A percentile compares a stretch with the other conserved stretches of the same genome.
Conservation (phyloP, 306 rosid species). For the Herpetospermum pedunculosum region DNA sequence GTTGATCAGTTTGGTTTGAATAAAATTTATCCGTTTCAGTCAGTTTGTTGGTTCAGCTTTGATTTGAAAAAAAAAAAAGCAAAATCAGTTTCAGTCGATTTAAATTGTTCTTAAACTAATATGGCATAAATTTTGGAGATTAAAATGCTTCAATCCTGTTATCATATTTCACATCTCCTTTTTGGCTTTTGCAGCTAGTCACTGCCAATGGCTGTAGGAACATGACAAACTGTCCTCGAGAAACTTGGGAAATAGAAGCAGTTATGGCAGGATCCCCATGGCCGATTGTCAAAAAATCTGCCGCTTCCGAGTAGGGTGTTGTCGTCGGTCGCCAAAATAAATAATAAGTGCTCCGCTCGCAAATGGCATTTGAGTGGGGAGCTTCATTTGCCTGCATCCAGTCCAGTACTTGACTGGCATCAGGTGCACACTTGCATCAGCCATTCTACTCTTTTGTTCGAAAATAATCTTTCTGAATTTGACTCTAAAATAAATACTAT, state of each 20-base stretch:
- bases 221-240: slow-evolving; percentile 70
- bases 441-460: no score
- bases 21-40: neutral
- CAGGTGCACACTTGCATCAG: no score
- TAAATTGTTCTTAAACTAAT: no score
- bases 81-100: no score
- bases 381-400: neutral
- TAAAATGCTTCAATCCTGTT: no score
- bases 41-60: no score
- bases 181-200: slow-evolving; percentile 38
- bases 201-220: slow-evolving; percentile 61
- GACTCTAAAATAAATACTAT: neutral
- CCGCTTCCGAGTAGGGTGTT: neutral
- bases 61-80: no score
- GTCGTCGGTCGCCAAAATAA: neutral
- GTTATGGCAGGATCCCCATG: slow-evolving; percentile 86
- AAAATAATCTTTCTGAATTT: neutral
- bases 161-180: no score
- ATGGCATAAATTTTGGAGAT: no score
- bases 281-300: slow-evolving; percentile 33
- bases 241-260: slow-evolving; percentile 58
- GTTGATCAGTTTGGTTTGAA: neutral
- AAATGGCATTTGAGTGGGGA: neutral
- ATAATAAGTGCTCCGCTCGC: neutral
- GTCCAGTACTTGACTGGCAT: neutral